phyloP scores from a whole-genome alignment of 768 basidiomycete species.

The Amylocystis lapponica region DNA sequence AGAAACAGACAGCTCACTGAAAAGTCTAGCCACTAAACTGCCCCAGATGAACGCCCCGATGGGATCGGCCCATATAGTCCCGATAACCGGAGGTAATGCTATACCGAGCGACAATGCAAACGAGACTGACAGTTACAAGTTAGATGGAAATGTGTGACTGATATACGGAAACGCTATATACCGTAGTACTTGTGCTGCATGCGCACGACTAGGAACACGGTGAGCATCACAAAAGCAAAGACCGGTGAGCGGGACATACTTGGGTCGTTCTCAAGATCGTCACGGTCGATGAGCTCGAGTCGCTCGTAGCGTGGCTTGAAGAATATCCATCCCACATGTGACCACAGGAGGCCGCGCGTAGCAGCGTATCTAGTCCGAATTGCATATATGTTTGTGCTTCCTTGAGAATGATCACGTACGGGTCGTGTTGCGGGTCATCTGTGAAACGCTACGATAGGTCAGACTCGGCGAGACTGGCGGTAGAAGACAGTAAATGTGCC shows the following conservation, averaged over 20 bases:
- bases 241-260: slow-evolving; percentile 40
- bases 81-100: slow-evolving; percentile 49
- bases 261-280: slow-evolving; percentile 64
- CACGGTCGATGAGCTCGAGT: slow-evolving; percentile 57
- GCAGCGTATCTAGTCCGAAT: slow-evolving; percentile 53
- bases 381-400: no score
- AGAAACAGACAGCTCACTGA: slow-evolving; percentile 36
- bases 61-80: slow-evolving; percentile 53
- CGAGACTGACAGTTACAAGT: slow-evolving; percentile 35
- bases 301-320: slow-evolving; percentile 63
- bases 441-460: slow-evolving; percentile 59
- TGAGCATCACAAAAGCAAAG: no score
- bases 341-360: slow-evolving; percentile 64
- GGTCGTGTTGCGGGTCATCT: slow-evolving; percentile 62
- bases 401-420: slow-evolving; percentile 38
- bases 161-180: slow-evolving; percentile 15
- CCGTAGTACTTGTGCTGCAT: slow-evolving; percentile 69
- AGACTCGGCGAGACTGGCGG: not conserved
- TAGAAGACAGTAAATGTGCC: slow-evolving; percentile 19
- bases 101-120: slow-evolving; percentile 58
- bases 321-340: slow-evolving; percentile 87
- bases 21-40: slow-evolving; percentile 55
- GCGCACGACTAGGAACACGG: slow-evolving; percentile 46
- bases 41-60: slow-evolving; percentile 69
- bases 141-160: not conserved